These are phyloP conservation scores for Diospyros lotus DNA, from an alignment of 148 eudicot genomes.

Conservation along the genomic window DNA sequence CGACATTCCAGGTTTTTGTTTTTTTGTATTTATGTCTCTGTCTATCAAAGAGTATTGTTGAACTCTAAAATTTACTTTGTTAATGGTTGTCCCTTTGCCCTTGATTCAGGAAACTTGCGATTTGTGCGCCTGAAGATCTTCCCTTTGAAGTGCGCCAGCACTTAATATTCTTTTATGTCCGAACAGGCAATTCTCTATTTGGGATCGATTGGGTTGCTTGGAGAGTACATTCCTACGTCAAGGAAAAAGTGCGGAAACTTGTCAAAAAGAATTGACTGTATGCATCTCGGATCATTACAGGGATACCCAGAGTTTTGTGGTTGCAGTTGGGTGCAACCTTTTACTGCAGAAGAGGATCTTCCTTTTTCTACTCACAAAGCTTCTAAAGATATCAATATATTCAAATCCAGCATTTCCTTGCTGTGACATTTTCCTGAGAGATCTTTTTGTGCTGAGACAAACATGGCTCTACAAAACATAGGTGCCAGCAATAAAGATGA, in stretches of 20 bases:
- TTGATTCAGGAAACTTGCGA: constrained; percentile 11
- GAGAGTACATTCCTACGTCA: constrained; percentile 62
- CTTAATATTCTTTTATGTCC: constrained; percentile 75
- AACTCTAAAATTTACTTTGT: background rate
- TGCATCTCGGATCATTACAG: constrained; percentile 47
- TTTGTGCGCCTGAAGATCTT: background rate
- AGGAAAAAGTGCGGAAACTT: constrained; percentile 42
- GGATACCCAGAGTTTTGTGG: constrained; percentile 33
- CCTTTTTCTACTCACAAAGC: constrained; percentile 17
- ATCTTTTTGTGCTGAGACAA: constrained; percentile 11
- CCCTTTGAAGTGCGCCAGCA: constrained; percentile 26
- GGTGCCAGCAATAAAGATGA: constrained; percentile 80
- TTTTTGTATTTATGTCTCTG: background rate
- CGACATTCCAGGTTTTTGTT: background rate
- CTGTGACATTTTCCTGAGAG: background rate
- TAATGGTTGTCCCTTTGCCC: background rate
- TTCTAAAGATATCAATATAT: constrained; percentile 19
- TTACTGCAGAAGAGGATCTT: constrained; percentile 5
- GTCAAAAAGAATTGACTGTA: constrained; percentile 36
- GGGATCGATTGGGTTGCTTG: constrained; percentile 76
- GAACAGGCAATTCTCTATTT: constrained; percentile 51
- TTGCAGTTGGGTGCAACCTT: constrained; percentile 50
- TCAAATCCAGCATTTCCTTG: constrained; percentile 8
- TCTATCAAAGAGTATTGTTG: background rate
- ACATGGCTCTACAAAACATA: constrained; percentile 85